Conservation (phyloP, 306 rosid genomes). For the Glycine tomentella region DNA sequence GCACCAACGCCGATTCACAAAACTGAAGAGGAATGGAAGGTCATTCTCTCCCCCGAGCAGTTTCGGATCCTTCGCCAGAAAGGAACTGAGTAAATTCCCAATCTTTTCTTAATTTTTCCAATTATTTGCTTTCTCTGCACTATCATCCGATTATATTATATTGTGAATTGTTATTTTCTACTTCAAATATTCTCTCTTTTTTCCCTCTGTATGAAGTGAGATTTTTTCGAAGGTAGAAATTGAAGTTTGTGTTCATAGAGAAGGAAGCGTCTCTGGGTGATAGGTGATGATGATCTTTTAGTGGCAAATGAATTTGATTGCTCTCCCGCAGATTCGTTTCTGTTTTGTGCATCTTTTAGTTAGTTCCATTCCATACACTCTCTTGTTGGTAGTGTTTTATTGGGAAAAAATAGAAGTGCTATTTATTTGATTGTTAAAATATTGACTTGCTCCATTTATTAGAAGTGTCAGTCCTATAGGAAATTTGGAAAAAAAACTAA, state of each 20-base stretch:
- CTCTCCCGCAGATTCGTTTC: neutral
- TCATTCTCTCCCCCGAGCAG: conserved; percentile 82
- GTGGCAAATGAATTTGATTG: neutral
- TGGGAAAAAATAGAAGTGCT: no score
- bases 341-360: neutral
- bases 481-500: no score
- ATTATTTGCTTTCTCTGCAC: neutral
- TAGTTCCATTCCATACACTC: no score
- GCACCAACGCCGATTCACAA: conserved; percentile 55
- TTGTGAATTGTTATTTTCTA: neutral
- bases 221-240: no score
- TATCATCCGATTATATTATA: neutral
- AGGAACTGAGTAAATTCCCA: conserved; percentile 66
- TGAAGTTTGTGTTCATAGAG: no score
- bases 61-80: conserved; percentile 84
- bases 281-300: neutral
- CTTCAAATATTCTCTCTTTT: neutral
- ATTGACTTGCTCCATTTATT: no score
- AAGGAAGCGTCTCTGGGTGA: no score
- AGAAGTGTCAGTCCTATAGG: no score
- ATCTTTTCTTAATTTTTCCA: neutral
- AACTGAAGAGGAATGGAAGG: conserved; percentile 80
- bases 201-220: neutral
- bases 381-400: no score
- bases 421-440: no score